Base-by-base conservation (phyloP, 192 early-diverging fungal species). In the Rhizophagus prolifer region DNA sequence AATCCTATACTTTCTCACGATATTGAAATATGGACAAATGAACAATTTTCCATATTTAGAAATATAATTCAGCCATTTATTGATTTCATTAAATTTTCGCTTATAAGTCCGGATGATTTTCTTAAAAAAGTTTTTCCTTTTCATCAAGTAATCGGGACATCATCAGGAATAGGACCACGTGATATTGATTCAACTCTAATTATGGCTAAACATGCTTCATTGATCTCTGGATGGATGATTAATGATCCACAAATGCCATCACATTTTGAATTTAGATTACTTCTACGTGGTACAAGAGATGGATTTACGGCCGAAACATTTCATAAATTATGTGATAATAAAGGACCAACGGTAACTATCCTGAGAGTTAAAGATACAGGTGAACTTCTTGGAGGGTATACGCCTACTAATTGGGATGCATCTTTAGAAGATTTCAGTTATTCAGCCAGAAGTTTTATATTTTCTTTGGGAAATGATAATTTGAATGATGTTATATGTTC, bases 271-370 rank as follows among this genome's bases (percentile, higher is more conserved):
- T 62, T 62, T 26, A 62, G 19, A 36, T 66, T 66, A 19, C 64
- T 66, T 30, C 41, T 66, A 36, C 64, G 64, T 66, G 64, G 64
- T 36, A 66, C 26, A 31, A 66, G 31, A 9, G 64, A 66, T 9
- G 64, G 64, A 8, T 66, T 66, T 66, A 36, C 64, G 5, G 26
- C 64, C 2, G 19, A 30, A 66, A 21, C 26, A 38, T 66, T 66
- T 66, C 64, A 66, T 66, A 66, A 36, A 30, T 66, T 66, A n/a
- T 66, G 64, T 38, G 64, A 66, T 36, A 66, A 66, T 66, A 25
- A 66, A 66, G 64, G 64, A 66, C 64, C 64, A 34, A 66, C 64
- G 1, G 19, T 66, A 21, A 30, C 30, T 19, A 19, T 66, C 16
- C 21, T 66, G 21, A 16, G 30, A 38, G 64, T 66, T 21, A 66